A percentile compares a stretch with the other conserved stretches of the same genome.
Conservation (phyloP, 805 yeast genomes). For the Henningerozyma blattae region DNA sequence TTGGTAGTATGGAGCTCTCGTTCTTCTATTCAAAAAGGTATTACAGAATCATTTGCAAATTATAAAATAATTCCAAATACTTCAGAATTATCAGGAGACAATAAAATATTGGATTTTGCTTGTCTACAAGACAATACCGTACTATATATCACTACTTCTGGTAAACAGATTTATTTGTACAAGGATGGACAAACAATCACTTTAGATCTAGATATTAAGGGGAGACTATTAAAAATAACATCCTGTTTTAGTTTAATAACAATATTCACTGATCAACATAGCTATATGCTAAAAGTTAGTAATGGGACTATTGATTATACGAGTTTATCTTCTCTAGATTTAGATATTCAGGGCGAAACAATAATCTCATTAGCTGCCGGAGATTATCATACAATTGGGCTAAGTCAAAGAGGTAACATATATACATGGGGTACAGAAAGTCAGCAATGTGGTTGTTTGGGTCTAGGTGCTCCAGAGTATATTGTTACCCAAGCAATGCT, state of each 20-base stretch:
- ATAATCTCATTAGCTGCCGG: slow-evolving; percentile 53
- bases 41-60: slow-evolving; percentile 26
- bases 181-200: slow-evolving; percentile 6
- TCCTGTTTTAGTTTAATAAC: slow-evolving; percentile 46
- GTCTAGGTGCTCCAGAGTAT: slow-evolving; percentile 34
- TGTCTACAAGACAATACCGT: slow-evolving; percentile 36
- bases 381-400: slow-evolving; percentile 58
- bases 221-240: slow-evolving; percentile 36
- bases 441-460: slow-evolving; percentile 55
- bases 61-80: slow-evolving; percentile 33
- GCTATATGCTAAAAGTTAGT: slow-evolving; percentile 14
- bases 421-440: slow-evolving; percentile 62
- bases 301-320: slow-evolving; percentile 8
- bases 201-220: slow-evolving; percentile 6
- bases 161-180: slow-evolving; percentile 29
- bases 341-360: slow-evolving; percentile 29
- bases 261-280: slow-evolving; percentile 40
- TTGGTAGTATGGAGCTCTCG: slow-evolving; percentile 45
- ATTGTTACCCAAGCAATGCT: slow-evolving; percentile 12
- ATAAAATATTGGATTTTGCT: slow-evolving; percentile 40
- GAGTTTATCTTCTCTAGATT: slow-evolving; percentile 6
- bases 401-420: slow-evolving; percentile 44
- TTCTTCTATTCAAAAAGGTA: slow-evolving; percentile 18
- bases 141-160: slow-evolving; percentile 35
- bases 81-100: slow-evolving; percentile 20